Base-by-base conservation (phyloP, 495 filamentous ascomycete genomes). In the Bombardia bombarda region DNA sequence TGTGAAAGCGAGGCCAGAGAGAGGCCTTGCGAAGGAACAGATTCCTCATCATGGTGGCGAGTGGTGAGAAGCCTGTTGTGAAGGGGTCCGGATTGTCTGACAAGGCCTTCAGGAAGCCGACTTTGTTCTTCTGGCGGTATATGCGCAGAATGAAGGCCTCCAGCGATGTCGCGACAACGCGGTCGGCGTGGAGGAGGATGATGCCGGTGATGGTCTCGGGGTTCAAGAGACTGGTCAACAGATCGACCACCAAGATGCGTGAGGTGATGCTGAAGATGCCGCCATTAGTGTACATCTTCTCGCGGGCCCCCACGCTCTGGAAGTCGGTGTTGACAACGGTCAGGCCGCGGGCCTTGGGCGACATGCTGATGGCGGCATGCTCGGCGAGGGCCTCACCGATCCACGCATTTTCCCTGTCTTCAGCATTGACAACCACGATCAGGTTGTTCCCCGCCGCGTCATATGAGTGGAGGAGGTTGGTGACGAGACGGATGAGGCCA, bases 231-330 rank as follows among this genome's bases (percentile, higher is more conserved):
- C 77, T 78, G 23, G 87, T 92, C 46, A 98, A 62, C 41, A 97
- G 70, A 66, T 98, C 92, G 19, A 95, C 87, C 8, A 96, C 85
- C 42, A 98, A 64, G 49, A 98, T 98, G 51, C 90, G 85, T 28
- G 87, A 95, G 22, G 92, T 98, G 54, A 97, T 83, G 73, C 90
- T 95, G 66, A 95, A 86, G 58, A 97, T 85, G 40, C 92, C 92
- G 20, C 92, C 92, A 45, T 79, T 70, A 1, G 77, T 66, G 66
- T 98, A 98, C 68, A 95, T 81, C 63, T 87, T 90, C 66, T 95
- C 86, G 52, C 90, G 79, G 45, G 83, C 80, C 1, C 76, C 77
- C 5, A 98, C 88, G 47, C 79, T 88, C 62, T 90, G 89, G 57
- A 80, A 79, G 62, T 98, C 92, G 4, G 92, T 97, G 63, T 95